Evolutionary conservation across 1,284 basidiomycete species (phyloP).

Genomic region (Moniliella sp.): DNA sequence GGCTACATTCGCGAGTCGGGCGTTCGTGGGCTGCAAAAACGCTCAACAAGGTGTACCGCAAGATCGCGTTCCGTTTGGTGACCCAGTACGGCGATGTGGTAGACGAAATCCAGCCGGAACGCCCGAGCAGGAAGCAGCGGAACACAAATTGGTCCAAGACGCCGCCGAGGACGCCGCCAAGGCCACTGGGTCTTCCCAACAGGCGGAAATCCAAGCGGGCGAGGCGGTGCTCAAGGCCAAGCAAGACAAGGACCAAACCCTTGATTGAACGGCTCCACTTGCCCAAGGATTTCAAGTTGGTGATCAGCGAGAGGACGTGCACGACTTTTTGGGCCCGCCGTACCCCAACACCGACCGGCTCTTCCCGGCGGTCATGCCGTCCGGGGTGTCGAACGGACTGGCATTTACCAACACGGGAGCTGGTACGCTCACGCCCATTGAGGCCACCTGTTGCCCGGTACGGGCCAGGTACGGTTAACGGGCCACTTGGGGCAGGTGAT

Average conservation of each 20-base stretch:
- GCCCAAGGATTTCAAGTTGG: conserved; percentile 56
- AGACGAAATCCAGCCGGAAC: too few species aligned
- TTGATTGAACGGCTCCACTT: conserved; percentile 60
- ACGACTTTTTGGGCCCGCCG: conserved; percentile 87
- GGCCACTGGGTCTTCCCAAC: conserved; percentile 8
- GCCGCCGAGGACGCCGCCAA: conserved; percentile 33
- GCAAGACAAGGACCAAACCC: conserved; percentile 43
- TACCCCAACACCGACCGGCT: conserved; percentile 86
- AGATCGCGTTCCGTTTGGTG: conserved; percentile 79
- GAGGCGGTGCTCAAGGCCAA: conserved; percentile 2
- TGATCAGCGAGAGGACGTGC: conserved; percentile 64
- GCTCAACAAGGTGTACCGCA: conserved; percentile 69
- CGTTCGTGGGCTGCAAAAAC: conserved; percentile 29
- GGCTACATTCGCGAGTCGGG: conserved; percentile 94
- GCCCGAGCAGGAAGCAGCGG: conserved; percentile 9
- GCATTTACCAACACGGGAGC: conserved; percentile 90
- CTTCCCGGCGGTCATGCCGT: conserved; percentile 56
- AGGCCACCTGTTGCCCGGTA: conserved; percentile 37
- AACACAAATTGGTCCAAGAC: conserved; percentile 4
- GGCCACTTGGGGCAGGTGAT: conserved; percentile 96
- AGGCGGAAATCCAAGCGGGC: conserved; percentile 32
- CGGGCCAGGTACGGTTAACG: conserved; percentile 53
- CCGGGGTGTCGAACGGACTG: conserved; percentile 77
- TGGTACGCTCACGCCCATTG: conserved; percentile 88
- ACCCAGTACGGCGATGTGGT: conserved; percentile 80